Conservation (phyloP, 2,329 filamentous ascomycete species). For the Nothophoma quercina region DNA sequence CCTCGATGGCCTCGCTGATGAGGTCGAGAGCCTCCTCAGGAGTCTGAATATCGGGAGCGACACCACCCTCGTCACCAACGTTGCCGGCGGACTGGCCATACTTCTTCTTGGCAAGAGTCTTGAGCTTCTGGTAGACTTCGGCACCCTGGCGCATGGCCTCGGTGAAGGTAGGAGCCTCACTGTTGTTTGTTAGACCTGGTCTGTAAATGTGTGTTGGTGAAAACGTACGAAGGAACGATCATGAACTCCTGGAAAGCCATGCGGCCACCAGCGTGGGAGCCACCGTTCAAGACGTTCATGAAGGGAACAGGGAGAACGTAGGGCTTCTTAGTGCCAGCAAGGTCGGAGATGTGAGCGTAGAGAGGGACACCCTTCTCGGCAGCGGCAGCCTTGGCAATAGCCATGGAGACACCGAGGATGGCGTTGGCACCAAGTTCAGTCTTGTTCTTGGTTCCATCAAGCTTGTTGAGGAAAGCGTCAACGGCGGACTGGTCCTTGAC, state of each 20-base stretch:
- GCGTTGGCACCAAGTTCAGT: conserved; percentile 66
- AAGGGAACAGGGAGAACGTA: conserved; percentile 65
- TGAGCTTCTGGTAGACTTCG: conserved; percentile 98
- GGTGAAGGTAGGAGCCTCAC: conserved; percentile 85
- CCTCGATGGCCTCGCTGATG: conserved; percentile 91
- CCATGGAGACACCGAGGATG: conserved; percentile 68
- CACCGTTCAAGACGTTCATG: conserved; percentile 67
- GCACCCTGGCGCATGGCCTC: conserved; percentile 96
- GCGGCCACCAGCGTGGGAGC: conserved; percentile 96
- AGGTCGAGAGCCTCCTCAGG: conserved; percentile 96
- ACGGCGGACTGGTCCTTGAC: conserved; percentile 64
- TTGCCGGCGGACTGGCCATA: conserved; percentile 99
- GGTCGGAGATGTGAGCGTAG: conserved; percentile 65
- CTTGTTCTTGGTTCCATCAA: conserved; percentile 68
- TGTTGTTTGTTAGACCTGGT: conserved; percentile 46
- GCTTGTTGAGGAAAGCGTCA: conserved; percentile 60
- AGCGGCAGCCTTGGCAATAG: conserved; percentile 64
- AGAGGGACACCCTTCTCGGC: conserved; percentile 64
- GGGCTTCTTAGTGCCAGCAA: conserved; percentile 61
- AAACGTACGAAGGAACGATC: conserved; percentile 58
- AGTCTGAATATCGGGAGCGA: conserved; percentile 98
- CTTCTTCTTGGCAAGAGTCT: conserved; percentile 97
- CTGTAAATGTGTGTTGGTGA: background rate
- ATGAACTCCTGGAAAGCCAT: conserved; percentile 69
- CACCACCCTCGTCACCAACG: conserved; percentile 99